Percentiles rank a stretch among this genome's conserved stretches.
These are phyloP conservation scores for Xerocomellus chrysenteron DNA, from an alignment of 768 basidiomycete species.

Conservation along the genomic window DNA sequence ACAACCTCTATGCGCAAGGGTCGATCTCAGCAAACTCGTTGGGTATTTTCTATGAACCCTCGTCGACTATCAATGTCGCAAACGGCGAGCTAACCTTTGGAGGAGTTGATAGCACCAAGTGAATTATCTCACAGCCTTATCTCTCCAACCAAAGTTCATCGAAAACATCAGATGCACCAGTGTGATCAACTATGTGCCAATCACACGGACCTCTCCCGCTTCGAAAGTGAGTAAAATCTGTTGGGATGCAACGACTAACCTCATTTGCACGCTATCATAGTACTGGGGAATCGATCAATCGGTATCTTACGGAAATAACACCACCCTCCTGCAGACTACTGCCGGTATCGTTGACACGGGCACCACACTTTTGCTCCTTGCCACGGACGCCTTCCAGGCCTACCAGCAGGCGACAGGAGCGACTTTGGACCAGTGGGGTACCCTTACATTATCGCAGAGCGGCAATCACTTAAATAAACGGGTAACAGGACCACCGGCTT, in stretches of 20 bases:
- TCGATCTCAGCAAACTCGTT: slow-evolving; percentile 45
- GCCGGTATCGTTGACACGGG: slow-evolving; percentile 55
- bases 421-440: slow-evolving; percentile 44
- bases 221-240: slow-evolving; percentile 23
- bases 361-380: slow-evolving; percentile 49
- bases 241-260: not conserved
- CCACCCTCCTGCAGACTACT: slow-evolving; percentile 35
- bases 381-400: slow-evolving; percentile 56
- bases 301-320: slow-evolving; percentile 36
- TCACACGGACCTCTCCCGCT: slow-evolving; percentile 48
- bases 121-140: not conserved
- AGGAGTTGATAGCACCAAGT: slow-evolving; percentile 48
- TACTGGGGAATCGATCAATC: slow-evolving; percentile 50
- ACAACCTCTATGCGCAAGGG: slow-evolving; percentile 49
- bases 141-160: not conserved
- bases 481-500: slow-evolving; percentile 49
- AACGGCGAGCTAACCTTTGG: slow-evolving; percentile 62
- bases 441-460: not conserved
- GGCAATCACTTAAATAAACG: not conserved
- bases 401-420: slow-evolving; percentile 58
- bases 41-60: slow-evolving; percentile 54
- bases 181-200: slow-evolving; percentile 37
- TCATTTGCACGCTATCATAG: slow-evolving; percentile 2
- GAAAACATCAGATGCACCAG: slow-evolving; percentile 30
- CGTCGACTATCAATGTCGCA: slow-evolving; percentile 32